Evolutionary conservation across 169 alveolate genomes (phyloP).

Genomic region (Plasmodium billcollinsi): DNA sequence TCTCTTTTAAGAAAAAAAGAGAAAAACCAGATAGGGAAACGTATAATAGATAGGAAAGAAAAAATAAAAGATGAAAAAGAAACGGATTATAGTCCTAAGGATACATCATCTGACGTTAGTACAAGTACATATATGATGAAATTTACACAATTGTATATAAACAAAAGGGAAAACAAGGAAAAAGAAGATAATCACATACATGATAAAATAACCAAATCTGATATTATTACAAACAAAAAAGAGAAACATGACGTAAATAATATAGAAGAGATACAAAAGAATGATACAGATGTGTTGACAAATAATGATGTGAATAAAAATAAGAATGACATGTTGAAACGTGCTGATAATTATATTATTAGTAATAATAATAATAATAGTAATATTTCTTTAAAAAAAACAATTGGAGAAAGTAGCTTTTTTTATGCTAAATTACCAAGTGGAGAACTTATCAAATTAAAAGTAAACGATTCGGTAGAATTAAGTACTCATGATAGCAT

Average conservation of each 20-base stretch:
- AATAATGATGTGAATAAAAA: slow-evolving; percentile 11
- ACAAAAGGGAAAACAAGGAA: slow-evolving; percentile 27
- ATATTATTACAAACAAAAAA: not conserved
- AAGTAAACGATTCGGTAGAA: slow-evolving; percentile 23
- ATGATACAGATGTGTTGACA: not conserved
- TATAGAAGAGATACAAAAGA: slow-evolving; percentile 4
- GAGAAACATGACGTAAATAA: slow-evolving; percentile 5
- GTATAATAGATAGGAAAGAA: not conserved
- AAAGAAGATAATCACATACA: not conserved
- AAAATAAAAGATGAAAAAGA: not conserved
- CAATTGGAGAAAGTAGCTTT: slow-evolving; percentile 29
- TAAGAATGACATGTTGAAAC: not conserved
- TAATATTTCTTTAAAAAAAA: slow-evolving; percentile 25
- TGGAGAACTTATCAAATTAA: slow-evolving; percentile 72
- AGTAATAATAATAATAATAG: not conserved
- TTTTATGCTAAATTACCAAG: slow-evolving; percentile 75
- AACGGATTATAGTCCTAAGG: not conserved
- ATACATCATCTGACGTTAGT: not conserved
- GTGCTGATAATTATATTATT: not conserved
- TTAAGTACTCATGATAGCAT: slow-evolving; percentile 30
- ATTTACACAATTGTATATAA: slow-evolving; percentile 28
- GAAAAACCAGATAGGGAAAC: slow-evolving; percentile 4
- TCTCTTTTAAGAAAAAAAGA: not conserved
- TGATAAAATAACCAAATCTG: too few species aligned
- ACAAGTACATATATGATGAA: slow-evolving; percentile 31